Evolutionary conservation across 441 rosid species (phyloP), one percentile per base, ranked within the genome.

Genomic region (Erysimum pusillum): DNA sequence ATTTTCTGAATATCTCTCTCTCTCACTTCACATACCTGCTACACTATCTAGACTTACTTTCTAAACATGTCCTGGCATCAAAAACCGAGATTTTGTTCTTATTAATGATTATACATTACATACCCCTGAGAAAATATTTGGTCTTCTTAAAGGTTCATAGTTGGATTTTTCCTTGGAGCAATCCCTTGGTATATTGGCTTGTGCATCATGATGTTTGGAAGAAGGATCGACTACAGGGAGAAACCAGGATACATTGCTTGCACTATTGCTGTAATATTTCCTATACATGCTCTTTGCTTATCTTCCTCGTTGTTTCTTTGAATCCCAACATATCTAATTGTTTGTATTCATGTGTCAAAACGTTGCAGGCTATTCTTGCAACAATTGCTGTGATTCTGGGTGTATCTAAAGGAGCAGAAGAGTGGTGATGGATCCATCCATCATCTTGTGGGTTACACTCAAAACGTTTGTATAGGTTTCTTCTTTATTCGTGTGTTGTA

Each of bases 211-310:
- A 49, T 88, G 45, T 88, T 88, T 82, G 85, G 85, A 58, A 83
- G 90, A 79, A 85, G 90, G 76, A 73, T 90, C 25, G 96, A 92
- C 78, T 78, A 81, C 75, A 81, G 96, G 61, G 97, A 92, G 86
- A 90, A 92, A 69, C 92, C 97, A 38, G 94, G 96, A 80, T 88
- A 89, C 76, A 76, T 90, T 77, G 90, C 94, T 63, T 92, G 96
- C 84, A 83, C 92, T 49, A 82, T 92, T 63, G 96, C 92, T 36
- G 97, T 92, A 77, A 90, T 88, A 83, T 48, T 11, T 22, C 49
- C 63, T 12, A n/a, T n/a, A n/a, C n/a, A 36, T 20, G 41, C 45
- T 39, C 34, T 53, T 9, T 67, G n/a, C 3, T 53, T 31, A 18
- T 63, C 31, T 41, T 22, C 31, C 34, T 32, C 20, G 22, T 45